phyloP scores from a whole-genome alignment of 2,329 filamentous ascomycete genomes.

The Trichophyton mentagrophytes region DNA sequence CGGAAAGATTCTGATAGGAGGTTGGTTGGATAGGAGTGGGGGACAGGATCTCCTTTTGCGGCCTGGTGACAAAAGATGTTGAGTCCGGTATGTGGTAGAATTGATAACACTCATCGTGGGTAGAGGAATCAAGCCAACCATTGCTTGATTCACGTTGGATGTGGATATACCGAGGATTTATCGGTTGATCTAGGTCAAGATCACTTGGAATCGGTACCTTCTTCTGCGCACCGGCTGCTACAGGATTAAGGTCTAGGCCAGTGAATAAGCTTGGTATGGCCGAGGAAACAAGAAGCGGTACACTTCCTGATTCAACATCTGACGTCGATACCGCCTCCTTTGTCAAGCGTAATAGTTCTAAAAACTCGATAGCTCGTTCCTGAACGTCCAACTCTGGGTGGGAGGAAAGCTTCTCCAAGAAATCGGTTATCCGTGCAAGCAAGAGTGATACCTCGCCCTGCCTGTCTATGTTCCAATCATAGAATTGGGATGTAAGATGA shows the following conservation, averaged over 20 bases:
- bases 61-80: background rate
- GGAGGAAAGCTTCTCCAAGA: slow-evolving; percentile 62
- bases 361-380: slow-evolving; percentile 82
- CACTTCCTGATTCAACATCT: slow-evolving; percentile 36
- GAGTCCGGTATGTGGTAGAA: slow-evolving; percentile 30
- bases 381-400: slow-evolving; percentile 90
- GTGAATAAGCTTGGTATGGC: slow-evolving; percentile 79
- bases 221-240: slow-evolving; percentile 65
- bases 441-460: slow-evolving; percentile 65
- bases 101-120: slow-evolving; percentile 31
- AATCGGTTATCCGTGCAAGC: slow-evolving; percentile 68
- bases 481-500: slow-evolving; percentile 52
- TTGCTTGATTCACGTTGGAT: slow-evolving; percentile 50
- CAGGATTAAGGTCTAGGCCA: slow-evolving; percentile 82
- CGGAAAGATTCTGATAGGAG: slow-evolving; percentile 27
- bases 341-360: slow-evolving; percentile 76
- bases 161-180: slow-evolving; percentile 59
- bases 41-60: slow-evolving; percentile 15
- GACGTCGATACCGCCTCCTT: slow-evolving; percentile 52
- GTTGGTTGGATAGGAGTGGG: slow-evolving; percentile 15
- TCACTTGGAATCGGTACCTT: slow-evolving; percentile 70
- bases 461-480: slow-evolving; percentile 58
- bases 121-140: slow-evolving; percentile 33
- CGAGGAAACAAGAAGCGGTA: slow-evolving; percentile 75
- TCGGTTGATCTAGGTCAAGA: slow-evolving; percentile 67